Percentiles rank a stretch among this genome's conserved stretches.
These are phyloP conservation scores for Russula olivacea DNA, from an alignment of 768 basidiomycete genomes.

Conservation along the genomic window DNA sequence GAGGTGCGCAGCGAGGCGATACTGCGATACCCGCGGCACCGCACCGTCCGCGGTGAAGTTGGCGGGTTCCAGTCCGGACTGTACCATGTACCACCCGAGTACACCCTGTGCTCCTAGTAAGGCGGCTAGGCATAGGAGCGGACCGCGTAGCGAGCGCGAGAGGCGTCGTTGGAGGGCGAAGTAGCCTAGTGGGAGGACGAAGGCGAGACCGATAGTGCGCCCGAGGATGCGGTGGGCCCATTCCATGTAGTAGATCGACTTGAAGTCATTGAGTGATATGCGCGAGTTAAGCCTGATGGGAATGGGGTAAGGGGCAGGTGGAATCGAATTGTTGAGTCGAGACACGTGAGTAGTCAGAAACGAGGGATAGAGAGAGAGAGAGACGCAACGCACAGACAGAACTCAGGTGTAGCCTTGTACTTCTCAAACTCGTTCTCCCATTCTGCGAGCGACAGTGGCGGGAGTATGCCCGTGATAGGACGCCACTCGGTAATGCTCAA, in stretches of 20 bases:
- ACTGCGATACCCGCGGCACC: constrained; percentile 94
- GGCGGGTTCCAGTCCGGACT: constrained; percentile 85
- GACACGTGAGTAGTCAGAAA: not conserved
- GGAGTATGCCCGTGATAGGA: constrained; percentile 83
- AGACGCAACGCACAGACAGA: constrained; percentile 66
- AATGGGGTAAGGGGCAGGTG: not conserved
- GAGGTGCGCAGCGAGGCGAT: constrained; percentile 91
- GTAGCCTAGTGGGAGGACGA: constrained; percentile 80
- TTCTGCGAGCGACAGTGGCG: constrained; percentile 66
- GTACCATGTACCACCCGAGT: constrained; percentile 99
- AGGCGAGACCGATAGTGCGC: constrained; percentile 74
- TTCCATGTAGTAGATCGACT: constrained; percentile 97
- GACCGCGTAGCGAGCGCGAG: constrained; percentile 51
- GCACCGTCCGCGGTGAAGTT: constrained; percentile 74
- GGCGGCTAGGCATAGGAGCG: constrained; percentile 64
- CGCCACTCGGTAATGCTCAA: constrained; percentile 98
- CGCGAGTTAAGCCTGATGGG: constrained; percentile 73
- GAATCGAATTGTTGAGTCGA: not conserved
- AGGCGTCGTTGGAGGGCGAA: constrained; percentile 70
- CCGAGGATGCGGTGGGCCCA: constrained; percentile 95
- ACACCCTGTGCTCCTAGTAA: constrained; percentile 89
- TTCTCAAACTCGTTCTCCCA: constrained; percentile 92
- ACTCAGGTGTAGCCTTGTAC: constrained; percentile 93
- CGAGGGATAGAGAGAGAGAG: too few species aligned
- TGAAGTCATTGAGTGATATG: constrained; percentile 86